Evolutionary conservation across 2,329 filamentous ascomycete genomes (phyloP).

Genomic region (Xylaria sp.): DNA sequence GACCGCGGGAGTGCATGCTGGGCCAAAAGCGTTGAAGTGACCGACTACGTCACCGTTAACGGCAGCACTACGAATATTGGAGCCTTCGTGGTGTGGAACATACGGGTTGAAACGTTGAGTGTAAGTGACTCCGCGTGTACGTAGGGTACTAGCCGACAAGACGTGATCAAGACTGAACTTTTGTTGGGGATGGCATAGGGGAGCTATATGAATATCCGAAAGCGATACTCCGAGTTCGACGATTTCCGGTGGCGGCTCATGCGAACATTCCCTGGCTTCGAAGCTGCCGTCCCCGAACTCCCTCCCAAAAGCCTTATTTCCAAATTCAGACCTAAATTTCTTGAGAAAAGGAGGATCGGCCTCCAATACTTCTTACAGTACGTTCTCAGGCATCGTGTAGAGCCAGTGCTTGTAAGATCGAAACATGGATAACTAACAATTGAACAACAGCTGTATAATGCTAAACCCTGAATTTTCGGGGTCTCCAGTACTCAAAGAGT

Average conservation of each 20-base stretch:
- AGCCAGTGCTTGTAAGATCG: not conserved
- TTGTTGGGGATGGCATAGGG: constrained; percentile 57
- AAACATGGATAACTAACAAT: constrained; percentile 20
- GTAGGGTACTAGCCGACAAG: constrained; percentile 11
- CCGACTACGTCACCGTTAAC: constrained; percentile 67
- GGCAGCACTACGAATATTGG: constrained; percentile 71
- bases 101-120: constrained; percentile 85
- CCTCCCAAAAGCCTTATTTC: constrained; percentile 93
- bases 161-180: constrained; percentile 19
- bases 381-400: constrained; percentile 49
- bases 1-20: constrained; percentile 64
- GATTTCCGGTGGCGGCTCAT: constrained; percentile 79
- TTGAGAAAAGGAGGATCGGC: constrained; percentile 84
- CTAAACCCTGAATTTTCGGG: constrained; percentile 94
- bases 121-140: constrained; percentile 61
- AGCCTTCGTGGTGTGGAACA: constrained; percentile 97
- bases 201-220: constrained; percentile 70
- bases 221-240: constrained; percentile 94
- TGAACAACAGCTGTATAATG: constrained; percentile 77
- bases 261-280: constrained; percentile 84
- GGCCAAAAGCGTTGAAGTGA: constrained; percentile 71
- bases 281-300: constrained; percentile 85
- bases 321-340: constrained; percentile 84
- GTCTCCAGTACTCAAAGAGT: constrained; percentile 91
- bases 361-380: constrained; percentile 95